Percentiles rank a stretch among this genome's conserved stretches.
These are phyloP conservation scores for Quercus phellos DNA, from an alignment of 331 rosid species.

Conservation along the genomic window DNA sequence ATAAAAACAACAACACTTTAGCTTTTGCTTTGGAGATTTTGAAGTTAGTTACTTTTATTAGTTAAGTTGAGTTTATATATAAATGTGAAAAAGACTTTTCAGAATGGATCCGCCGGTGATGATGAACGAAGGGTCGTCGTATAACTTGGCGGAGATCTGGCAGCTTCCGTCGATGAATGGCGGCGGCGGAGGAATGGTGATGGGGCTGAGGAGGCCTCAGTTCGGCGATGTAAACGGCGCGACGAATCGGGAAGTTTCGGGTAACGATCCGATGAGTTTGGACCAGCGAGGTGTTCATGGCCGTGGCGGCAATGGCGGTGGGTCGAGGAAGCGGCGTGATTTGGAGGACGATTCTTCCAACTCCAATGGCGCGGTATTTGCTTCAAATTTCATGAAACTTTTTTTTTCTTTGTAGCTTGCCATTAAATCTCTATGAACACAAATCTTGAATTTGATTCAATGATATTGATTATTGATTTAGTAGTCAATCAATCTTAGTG, in stretches of 20 bases:
- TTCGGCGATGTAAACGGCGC: constrained; percentile 38
- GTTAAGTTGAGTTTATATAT: too few relatives aligned
- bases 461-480: background rate
- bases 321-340: constrained; percentile 44
- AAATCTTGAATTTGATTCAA: background rate
- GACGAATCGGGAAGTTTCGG: constrained; percentile 42
- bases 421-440: background rate
- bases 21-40: too few relatives aligned
- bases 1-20: background rate
- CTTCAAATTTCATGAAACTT: constrained; percentile 4
- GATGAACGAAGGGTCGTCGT: constrained; percentile 43
- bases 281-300: constrained; percentile 28
- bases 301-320: background rate
- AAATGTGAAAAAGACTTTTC: too few relatives aligned
- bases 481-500: background rate
- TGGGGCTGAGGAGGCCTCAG: constrained; percentile 45
- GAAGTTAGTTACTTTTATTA: too few relatives aligned
- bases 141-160: constrained; percentile 76
- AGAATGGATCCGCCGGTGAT: constrained; percentile 74
- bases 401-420: background rate
- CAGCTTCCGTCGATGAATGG: constrained; percentile 47
- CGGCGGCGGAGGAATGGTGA: constrained; percentile 8
- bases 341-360: constrained; percentile 48
- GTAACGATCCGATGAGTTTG: constrained; percentile 25
- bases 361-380: constrained; percentile 49